phyloP scores from a whole-genome alignment of 1,284 basidiomycete genomes.

The Serendipita sp. region DNA sequence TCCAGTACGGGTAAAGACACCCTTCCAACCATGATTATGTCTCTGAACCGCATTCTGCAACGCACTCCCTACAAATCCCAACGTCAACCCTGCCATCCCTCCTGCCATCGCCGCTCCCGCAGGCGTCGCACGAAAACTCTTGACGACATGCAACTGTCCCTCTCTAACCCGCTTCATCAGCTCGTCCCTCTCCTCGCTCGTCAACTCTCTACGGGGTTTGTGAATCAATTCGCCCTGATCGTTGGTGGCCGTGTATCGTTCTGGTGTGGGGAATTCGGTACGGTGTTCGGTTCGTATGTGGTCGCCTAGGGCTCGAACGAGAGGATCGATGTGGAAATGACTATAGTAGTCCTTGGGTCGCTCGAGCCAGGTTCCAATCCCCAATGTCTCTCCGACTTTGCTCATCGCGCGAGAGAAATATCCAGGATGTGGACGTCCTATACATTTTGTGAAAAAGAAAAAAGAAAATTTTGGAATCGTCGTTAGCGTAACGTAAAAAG shows the following conservation, averaged over 20 bases:
- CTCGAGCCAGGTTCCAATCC: too few species aligned
- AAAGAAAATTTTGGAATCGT: too few species aligned
- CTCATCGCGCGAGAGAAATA: too few species aligned
- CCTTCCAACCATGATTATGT: constrained; percentile 1
- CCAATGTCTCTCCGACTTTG: too few species aligned
- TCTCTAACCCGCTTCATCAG: not conserved
- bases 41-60: not conserved
- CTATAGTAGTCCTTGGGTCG: too few species aligned
- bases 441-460: too few species aligned
- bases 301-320: too few species aligned
- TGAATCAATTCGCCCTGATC: not conserved
- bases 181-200: not conserved
- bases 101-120: not conserved
- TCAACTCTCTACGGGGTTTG: not conserved
- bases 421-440: too few species aligned
- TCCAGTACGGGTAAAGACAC: not conserved
- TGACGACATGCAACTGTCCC: not conserved
- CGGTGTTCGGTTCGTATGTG: too few species aligned
- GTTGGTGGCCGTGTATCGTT: too few species aligned
- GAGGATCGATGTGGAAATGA: too few species aligned
- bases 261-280: too few species aligned
- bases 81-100: not conserved
- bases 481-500: not conserved
- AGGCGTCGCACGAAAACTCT: not conserved
- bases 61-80: not conserved